Base-by-base conservation (phyloP, 1,284 basidiomycete genomes). In the Xerocomus amazonicus region DNA sequence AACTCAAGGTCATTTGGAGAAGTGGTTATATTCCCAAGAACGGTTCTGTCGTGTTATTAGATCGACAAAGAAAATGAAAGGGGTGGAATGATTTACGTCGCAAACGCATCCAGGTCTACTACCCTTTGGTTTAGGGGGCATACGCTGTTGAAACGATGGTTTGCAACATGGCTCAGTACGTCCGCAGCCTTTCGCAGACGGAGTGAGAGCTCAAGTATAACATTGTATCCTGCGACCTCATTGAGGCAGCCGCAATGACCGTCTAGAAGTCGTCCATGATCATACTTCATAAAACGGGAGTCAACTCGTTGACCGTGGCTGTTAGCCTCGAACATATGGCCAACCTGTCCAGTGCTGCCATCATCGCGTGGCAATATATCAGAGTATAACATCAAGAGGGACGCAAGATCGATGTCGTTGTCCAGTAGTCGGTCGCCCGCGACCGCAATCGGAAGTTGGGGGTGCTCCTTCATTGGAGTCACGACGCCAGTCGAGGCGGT, bases 121-220 rank as follows among this genome's bases (percentile, higher is more conserved):
- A 85, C 76, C 40, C 73, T 73, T 52, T 77, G 75, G 52, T 78
- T 75, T 27, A 85, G 67, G 19, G 69, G 60, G 59, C 83, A 85
- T 34, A 58, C 44, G 1, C 68, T 68, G 29, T 72, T 71, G 48
- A 73, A 59, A 28, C 66, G 70, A 59, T 85, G 83, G 48, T 70
- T 73, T 26, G 74, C 60, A 9, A 76, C 77, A 42, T 73, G 75
- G 26, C 72, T 69, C 39, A 85, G 76, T 32, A 78, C 70, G 50
- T 83, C 75, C 23, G 77, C 76, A 3, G 80, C 80, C 55, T 75
- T 79, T 29, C 81, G 73, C 28, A 85, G 71, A 46, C 80, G 72
- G 28, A 84, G 67, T 2, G 83, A 84, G 26, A 85, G 69, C 56
- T 84, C 82, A 9, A 84, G 74, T 26, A 83, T 70, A 34, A 74